phyloP scores from a whole-genome alignment of 345 rosid genomes.

The Aquilaria yunnanensis region DNA sequence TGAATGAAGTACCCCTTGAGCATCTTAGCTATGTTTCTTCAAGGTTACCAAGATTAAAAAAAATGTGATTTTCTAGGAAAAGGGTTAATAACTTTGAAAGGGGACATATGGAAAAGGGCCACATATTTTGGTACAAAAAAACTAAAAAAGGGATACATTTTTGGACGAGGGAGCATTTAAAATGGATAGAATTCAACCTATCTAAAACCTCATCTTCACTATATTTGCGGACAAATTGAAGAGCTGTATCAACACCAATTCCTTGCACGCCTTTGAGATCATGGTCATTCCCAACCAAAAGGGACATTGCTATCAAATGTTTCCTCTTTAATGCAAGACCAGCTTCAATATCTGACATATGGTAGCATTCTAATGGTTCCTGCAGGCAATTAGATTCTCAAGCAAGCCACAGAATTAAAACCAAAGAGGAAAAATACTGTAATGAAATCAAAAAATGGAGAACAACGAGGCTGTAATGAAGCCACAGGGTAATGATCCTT shows the following conservation, averaged over 20 bases:
- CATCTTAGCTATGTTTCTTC: too few species aligned
- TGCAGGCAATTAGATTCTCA: constrained; percentile 29
- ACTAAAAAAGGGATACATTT: too few species aligned
- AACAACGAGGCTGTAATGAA: neutral
- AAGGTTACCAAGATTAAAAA: too few species aligned
- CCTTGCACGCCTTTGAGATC: constrained; percentile 75
- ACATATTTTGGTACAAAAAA: too few species aligned
- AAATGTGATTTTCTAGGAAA: too few species aligned
- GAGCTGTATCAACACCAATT: constrained; percentile 71
- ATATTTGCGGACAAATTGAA: constrained; percentile 51
- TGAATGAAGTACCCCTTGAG: too few species aligned
- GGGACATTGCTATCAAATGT: constrained; percentile 80
- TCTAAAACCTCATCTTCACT: constrained; percentile 63
- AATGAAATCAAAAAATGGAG: neutral
- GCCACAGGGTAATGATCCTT: too few species aligned
- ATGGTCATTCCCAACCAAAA: constrained; percentile 85
- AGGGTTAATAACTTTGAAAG: too few species aligned
- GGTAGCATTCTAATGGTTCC: constrained; percentile 95
- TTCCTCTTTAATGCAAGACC: constrained; percentile 78
- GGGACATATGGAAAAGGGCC: too few species aligned
- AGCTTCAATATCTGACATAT: constrained; percentile 71
- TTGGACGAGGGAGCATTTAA: neutral
- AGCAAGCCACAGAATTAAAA: constrained; percentile 1
- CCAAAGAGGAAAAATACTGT: neutral
- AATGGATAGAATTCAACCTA: constrained; percentile 32